Evolutionary conservation across 257 asterid species (phyloP), one percentile per base, ranked within the genome.

Genomic region (Primulina tabacum): DNA sequence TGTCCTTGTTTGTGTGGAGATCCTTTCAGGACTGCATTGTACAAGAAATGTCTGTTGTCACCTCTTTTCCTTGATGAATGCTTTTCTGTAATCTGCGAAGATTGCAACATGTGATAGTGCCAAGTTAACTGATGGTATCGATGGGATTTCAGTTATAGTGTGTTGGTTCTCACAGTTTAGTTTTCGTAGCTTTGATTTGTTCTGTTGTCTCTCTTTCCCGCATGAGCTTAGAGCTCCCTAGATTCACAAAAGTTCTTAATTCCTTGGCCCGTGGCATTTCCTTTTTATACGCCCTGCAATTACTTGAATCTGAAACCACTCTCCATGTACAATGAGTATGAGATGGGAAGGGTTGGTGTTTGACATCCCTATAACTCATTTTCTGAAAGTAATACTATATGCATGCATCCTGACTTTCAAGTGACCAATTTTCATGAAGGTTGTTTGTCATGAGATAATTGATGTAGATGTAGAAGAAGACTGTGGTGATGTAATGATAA

Each of bases 381-480:
- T 70, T 68, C 29, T 40, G 61, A 56, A 28, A 59, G 33, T 21
- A 24, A 59, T 34, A 20, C 64, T 8, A 11, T 43, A 43, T 72
- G 47, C 34, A 62, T 30, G 64, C 65, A 64, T 71, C 68, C 30
- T 68, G 73, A 69, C 56, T 26, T 53, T 26, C 38, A 74, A 16
- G 16, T 9, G 60, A 58, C 56, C 62, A 40, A 53, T 62, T 80
- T 58, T 65, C 71, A 60, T 82, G 85, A 68, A 89, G 97, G 92
- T 78, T 64, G 65, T 71, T 68, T 75, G 24, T 76, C 90, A 77
- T 43, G 96, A 90, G 79, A 77, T 87, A 79, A 87, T 93, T 68
- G 96, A 93, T 74, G 86, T 86, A 64, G 96, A 93, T 68, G 59
- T 78, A 81, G 91, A 89, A 37, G 97, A 86, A n/a, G 91, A 83